phyloP scores from a whole-genome alignment of 192 early-diverging fungal genomes.

The Coemansia sp. region DNA sequence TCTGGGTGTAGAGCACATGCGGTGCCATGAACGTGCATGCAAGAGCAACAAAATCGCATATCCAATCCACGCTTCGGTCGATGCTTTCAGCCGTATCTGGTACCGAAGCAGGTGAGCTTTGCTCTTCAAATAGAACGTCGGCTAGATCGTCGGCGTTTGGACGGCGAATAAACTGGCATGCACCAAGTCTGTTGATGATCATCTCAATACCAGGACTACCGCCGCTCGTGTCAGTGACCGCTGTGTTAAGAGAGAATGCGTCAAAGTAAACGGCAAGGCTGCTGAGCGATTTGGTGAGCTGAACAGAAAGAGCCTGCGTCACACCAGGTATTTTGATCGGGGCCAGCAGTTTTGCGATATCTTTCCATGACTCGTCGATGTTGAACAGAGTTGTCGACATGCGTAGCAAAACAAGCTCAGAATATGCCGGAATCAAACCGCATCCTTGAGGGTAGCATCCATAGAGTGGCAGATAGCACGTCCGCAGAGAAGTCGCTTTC shows the following conservation, averaged over 20 bases:
- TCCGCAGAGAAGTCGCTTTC: constrained; percentile 27
- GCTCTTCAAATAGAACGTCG: constrained; percentile 9
- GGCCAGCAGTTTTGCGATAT: constrained; percentile 12
- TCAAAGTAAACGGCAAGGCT: constrained; percentile 29
- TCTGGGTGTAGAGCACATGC: constrained; percentile 21
- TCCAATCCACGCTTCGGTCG: constrained; percentile 19
- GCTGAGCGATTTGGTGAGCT: constrained; percentile 19
- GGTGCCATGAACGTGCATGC: constrained; percentile 8
- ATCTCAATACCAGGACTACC: background rate
- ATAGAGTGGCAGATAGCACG: constrained; percentile 30
- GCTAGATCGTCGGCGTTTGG: constrained; percentile 13
- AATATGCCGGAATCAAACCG: constrained; percentile 15
- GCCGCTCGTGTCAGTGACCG: background rate
- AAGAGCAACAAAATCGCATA: constrained; percentile 32
- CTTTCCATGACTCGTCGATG: constrained; percentile 34
- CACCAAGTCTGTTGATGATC: constrained; percentile 16
- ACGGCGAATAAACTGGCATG: constrained; percentile 23
- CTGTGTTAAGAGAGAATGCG: constrained; percentile 36
- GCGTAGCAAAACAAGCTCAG: constrained; percentile 31
- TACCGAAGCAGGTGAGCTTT: background rate
- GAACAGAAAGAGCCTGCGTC: constrained; percentile 9
- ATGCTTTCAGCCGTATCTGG: background rate
- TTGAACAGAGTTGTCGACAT: constrained; percentile 42
- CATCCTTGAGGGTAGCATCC: constrained; percentile 31
- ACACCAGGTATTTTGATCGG: constrained; percentile 20